A percentile compares a stretch with the other conserved stretches of the same genome.
These are phyloP conservation scores for Russula griseocarnosa DNA, from an alignment of 768 basidiomycete genomes.

Conservation along the genomic window DNA sequence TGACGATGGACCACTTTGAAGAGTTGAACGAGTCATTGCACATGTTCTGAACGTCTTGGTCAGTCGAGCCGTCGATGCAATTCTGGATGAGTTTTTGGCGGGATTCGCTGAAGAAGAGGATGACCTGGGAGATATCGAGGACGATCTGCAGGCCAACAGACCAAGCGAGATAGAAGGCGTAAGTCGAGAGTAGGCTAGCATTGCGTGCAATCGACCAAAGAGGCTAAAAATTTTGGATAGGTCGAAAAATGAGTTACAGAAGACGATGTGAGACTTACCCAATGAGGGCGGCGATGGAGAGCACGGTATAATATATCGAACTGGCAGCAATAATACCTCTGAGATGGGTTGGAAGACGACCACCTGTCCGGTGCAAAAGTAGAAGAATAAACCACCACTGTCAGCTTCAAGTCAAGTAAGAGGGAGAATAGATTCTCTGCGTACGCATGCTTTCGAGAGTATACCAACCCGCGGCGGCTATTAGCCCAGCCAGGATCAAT, in stretches of 20 bases:
- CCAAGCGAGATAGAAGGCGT: slow-evolving; percentile 16
- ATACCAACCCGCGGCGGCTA: slow-evolving; percentile 18
- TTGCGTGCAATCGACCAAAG: slow-evolving; percentile 24
- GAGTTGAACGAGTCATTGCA: slow-evolving; percentile 10
- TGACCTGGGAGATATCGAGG: slow-evolving; percentile 6
- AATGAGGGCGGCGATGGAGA: slow-evolving; percentile 15
- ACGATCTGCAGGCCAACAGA: slow-evolving; percentile 9
- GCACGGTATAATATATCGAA: not conserved
- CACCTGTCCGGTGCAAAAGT: slow-evolving; percentile 4
- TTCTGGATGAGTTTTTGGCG: slow-evolving; percentile 12
- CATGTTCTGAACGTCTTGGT: not conserved
- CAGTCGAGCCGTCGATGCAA: slow-evolving; percentile 24
- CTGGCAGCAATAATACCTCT: not conserved
- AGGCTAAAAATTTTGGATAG: slow-evolving; percentile 1
- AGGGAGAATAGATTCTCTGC: not conserved
- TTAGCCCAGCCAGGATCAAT: slow-evolving; percentile 7
- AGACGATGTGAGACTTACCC: slow-evolving; percentile 14
- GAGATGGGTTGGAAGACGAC: slow-evolving; percentile 1
- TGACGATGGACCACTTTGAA: slow-evolving; percentile 10
- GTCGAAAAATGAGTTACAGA: not conserved
- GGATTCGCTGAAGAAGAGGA: slow-evolving; percentile 12
- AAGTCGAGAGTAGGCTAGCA: slow-evolving; percentile 18
- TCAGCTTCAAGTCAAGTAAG: not conserved
- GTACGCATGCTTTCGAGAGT: slow-evolving; percentile 15
- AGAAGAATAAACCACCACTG: not conserved